Base-by-base conservation (phyloP, 2,329 filamentous ascomycete species). In the Beauveria bassiana region DNA sequence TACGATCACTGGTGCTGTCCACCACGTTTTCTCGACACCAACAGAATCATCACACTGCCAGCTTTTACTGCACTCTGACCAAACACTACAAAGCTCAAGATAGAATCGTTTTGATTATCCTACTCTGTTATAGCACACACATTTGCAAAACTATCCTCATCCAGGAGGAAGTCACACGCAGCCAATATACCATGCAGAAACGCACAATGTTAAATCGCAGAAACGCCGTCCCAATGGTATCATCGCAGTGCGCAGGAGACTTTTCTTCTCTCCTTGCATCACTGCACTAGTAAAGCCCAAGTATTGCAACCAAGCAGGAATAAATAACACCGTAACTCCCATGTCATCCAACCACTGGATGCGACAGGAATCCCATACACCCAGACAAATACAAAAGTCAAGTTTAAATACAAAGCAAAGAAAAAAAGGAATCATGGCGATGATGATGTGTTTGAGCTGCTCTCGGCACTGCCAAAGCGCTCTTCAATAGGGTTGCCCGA, bases 381-480 rank as follows among this genome's bases (percentile, higher is more conserved):
- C 14, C 16, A 49, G 46, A 61, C 26, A 51, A 26, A 45, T 22
- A 52, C 58, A 54, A 55, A 42, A 64, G 38, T 43, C 26, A 50
- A 45, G 50, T 58, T 58, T 64, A 47, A 62, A 65, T 64, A 62
- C 65, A 66, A 53, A 59, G 64, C 65, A 53, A 51, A 62, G 51
- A 61, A 61, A 5, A 1, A 5, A 38, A 64, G 53, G 53, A 45
- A 63, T 64, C 61, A 72, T 59, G 71, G 65, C 54, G 74, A 75
- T 34, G 73, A 72, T 24, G 74, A 73, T 54, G 58, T 54, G 53
- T 67, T 72, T 28, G 70, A 71, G 42, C 72, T 73, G 55, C 69
- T 73, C 38, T 72, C 73, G 31, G 69, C 69, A 59, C 72, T 76
- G 61, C 66, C 68, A 46, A 69, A 71, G 53, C 69, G 66, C 55